Conservation (phyloP, 2,329 filamentous ascomycete species). For the Amylocarpus encephaloides region DNA sequence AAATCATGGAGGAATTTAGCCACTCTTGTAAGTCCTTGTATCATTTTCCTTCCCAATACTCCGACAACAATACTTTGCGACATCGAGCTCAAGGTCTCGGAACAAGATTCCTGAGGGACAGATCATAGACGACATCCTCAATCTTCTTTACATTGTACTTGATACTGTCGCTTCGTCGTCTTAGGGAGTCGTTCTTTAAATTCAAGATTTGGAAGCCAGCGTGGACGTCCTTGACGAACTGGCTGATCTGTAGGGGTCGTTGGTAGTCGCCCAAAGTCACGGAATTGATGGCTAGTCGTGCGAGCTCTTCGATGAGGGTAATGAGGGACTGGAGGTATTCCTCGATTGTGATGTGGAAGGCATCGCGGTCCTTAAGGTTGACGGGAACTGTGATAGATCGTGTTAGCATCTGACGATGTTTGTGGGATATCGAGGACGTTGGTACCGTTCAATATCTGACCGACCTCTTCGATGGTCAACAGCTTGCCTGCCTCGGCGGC, state of each 20-base stretch:
- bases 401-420: not conserved
- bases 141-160: conserved; percentile 98
- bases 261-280: conserved; percentile 87
- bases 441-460: conserved; percentile 61
- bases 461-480: conserved; percentile 82
- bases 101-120: conserved; percentile 78
- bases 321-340: conserved; percentile 91
- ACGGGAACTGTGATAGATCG: conserved; percentile 61
- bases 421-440: not conserved
- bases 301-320: conserved; percentile 80
- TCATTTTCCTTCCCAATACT: no score
- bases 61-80: no score
- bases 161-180: conserved; percentile 83
- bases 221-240: conserved; percentile 91
- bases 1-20: no score
- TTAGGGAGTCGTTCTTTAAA: conserved; percentile 87
- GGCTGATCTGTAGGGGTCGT: conserved; percentile 79
- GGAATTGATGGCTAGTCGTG: conserved; percentile 85
- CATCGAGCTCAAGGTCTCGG: conserved; percentile 33
- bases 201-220: conserved; percentile 96
- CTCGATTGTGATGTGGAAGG: conserved; percentile 94
- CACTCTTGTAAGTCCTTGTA: no score
- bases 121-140: conserved; percentile 95
- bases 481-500: conserved; percentile 57
- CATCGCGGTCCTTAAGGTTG: conserved; percentile 82